Evolutionary conservation across 805 yeast genomes (phyloP), one percentile per base, ranked within the genome.

Genomic region (Blastobotrys attinorum): DNA sequence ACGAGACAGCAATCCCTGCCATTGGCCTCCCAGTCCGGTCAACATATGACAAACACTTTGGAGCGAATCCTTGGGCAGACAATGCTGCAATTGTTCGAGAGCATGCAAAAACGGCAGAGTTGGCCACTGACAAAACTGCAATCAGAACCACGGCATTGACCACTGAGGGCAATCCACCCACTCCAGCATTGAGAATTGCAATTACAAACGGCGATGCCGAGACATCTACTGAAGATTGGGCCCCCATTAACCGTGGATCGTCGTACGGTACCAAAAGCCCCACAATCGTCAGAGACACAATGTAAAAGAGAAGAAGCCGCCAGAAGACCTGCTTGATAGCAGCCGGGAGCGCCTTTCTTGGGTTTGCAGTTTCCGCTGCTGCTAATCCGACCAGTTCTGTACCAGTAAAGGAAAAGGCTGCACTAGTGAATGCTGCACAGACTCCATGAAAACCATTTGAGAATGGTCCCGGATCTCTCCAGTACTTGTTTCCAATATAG

Each of bases 241-340:
- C 68, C 33, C 66, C 70, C 34, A 76, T 56, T 46, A 81, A 64
- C 47, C 73, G 59, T 2, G 62, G 58, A 47, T 75, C 72, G 44
- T 65, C 66, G 59, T 71, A 79, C 6, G 88, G 88, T 13, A 83
- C 89, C 46, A 84, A 67, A 53, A 83, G 74, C 39, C 86, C 81
- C 55, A 67, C 75, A 53, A 71, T 69, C 43, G 63, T 77, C 60
- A 62, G 71, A 49, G 77, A 68, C 11, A 70, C 64, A 57, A 84
- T 68, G 65, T 83, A 84, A 58, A 83, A 83, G 52, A 81, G 61
- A 18, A 78, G 63, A 47, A 84, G 79, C 62, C 89, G 72, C 88
- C 89, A 82, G 63, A 84, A 81, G 2, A 82, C 84, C 64, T 83
- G 87, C 61, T 82, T 82, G 46, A 81, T 78, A 32, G 89, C 87